Evolutionary conservation across 2,329 filamentous ascomycete species (phyloP), one percentile per base, ranked within the genome.

Genomic region (Pleomassaria siparia): DNA sequence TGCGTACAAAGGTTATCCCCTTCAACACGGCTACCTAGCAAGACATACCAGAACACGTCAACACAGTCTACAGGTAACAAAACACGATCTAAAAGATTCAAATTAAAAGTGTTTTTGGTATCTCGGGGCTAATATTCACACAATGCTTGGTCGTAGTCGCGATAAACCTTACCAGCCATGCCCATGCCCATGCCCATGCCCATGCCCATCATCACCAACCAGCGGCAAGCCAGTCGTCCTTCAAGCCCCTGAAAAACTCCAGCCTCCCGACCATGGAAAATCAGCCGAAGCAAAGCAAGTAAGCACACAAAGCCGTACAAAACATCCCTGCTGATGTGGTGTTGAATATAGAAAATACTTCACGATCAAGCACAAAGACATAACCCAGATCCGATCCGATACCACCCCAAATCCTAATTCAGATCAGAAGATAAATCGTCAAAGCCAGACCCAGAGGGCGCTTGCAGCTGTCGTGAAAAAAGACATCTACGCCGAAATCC

Each of bases 81-180:
- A n/a, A n/a, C n/a, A n/a, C n/a, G n/a, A n/a, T n/a, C n/a, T n/a
- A n/a, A n/a, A 20, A 35, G 20, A 12, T 35, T 20, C 15, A 20
- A 18, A 35, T 18, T 35, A 5, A 18, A 35, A 9, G 15, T 10
- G 32, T 35, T 16, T 30, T 35, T 35, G 32, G 32, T 35, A 35
- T 35, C 32, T 35, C 32, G 16, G 32, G n/a, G 32, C 32, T 35
- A 35, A 35, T 18, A 35, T 35, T 35, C 32, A 35, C n/a, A n/a
- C 32, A 35, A 35, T 35, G 32, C 32, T 35, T 20, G 16, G 32
- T 21, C 32, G 15, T 35, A 18, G 32, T 35, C 32, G 32, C 20
- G 20, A 35, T 8, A 35, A n/a, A n/a, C 15, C 12, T 30, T n/a
- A 9, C 29, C 29, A 13, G 6, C 25, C 25, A 26, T 7, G 25